Percentiles rank a stretch among this genome's conserved stretches.
These are phyloP conservation scores for Proteromonas lacertae DNA, from an alignment of 352 stramenopile species.

Conservation along the genomic window DNA sequence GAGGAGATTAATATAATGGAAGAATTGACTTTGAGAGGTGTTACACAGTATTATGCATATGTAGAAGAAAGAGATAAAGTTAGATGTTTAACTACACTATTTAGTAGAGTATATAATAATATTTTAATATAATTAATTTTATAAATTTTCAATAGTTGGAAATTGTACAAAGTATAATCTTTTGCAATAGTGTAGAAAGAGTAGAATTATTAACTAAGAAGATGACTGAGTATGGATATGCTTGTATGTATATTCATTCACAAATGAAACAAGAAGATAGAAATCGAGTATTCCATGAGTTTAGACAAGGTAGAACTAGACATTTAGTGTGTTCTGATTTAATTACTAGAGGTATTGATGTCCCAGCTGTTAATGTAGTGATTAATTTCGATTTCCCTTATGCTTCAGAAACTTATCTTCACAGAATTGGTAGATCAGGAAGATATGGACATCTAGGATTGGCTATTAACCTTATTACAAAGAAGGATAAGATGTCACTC, in stretches of 20 bases:
- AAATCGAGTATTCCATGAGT: slow-evolving; percentile 98
- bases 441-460: slow-evolving; percentile 91
- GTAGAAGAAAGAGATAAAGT: slow-evolving; percentile 97
- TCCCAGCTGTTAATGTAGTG: slow-evolving; percentile 98
- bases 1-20: slow-evolving; percentile 99
- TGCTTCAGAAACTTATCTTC: slow-evolving; percentile 84
- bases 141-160: slow-evolving; percentile 49
- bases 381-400: slow-evolving; percentile 99
- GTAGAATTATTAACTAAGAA: slow-evolving; percentile 96
- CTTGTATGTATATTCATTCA: slow-evolving; percentile 98
- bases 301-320: slow-evolving; percentile 67
- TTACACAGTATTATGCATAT: slow-evolving; percentile 98
- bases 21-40: slow-evolving; percentile 85
- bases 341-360: slow-evolving; percentile 96
- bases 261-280: slow-evolving; percentile 97
- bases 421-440: slow-evolving; percentile 88
- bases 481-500: slow-evolving; percentile 83
- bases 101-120: slow-evolving; percentile 65
- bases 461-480: slow-evolving; percentile 98
- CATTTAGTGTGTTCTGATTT: slow-evolving; percentile 33
- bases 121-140: background rate
- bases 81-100: slow-evolving; percentile 95
- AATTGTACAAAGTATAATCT: slow-evolving; percentile 99
- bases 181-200: slow-evolving; percentile 95
- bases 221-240: slow-evolving; percentile 94